These are phyloP conservation scores for Talaromyces liani DNA, from an alignment of 495 filamentous ascomycete genomes.

Conservation along the genomic window DNA sequence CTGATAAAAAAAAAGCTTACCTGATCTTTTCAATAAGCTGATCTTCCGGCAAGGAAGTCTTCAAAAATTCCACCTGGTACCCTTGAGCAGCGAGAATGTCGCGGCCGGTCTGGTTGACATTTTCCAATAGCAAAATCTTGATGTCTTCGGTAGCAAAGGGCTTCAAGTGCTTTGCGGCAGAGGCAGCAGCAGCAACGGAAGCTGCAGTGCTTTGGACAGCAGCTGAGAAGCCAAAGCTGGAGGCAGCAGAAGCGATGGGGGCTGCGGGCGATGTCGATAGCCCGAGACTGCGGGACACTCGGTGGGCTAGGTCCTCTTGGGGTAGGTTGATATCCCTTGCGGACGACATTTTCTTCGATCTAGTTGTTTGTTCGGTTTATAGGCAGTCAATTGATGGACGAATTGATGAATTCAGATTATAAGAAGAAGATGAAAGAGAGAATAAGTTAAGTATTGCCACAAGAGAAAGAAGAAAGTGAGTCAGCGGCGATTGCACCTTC, in stretches of 20 bases:
- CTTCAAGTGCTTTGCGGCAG: conserved; percentile 72
- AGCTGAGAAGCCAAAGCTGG: conserved; percentile 33
- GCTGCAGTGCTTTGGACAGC: conserved; percentile 16
- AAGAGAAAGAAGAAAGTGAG: neutral
- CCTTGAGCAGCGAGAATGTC: conserved; percentile 78
- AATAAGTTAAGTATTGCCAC: neutral
- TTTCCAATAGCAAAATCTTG: conserved; percentile 93
- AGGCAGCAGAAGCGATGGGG: conserved; percentile 58
- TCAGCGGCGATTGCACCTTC: neutral
- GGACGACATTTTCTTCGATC: neutral
- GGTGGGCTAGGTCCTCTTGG: conserved; percentile 22
- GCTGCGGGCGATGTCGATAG: conserved; percentile 56
- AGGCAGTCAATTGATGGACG: neutral
- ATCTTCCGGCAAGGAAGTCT: conserved; percentile 83
- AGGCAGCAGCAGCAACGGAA: conserved; percentile 15
- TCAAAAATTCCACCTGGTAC: conserved; percentile 91
- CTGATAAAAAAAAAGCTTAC: conserved; percentile 36
- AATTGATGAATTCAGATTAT: neutral
- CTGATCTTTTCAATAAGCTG: conserved; percentile 94
- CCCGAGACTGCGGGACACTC: conserved; percentile 46
- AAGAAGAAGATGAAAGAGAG: neutral
- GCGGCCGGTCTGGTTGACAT: conserved; percentile 84
- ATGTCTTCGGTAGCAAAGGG: conserved; percentile 93
- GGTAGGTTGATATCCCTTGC: conserved; percentile 28
- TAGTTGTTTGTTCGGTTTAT: too few relatives aligned